Conservation (phyloP, 2,329 filamentous ascomycete genomes). For the Aspergillus unguis region DNA sequence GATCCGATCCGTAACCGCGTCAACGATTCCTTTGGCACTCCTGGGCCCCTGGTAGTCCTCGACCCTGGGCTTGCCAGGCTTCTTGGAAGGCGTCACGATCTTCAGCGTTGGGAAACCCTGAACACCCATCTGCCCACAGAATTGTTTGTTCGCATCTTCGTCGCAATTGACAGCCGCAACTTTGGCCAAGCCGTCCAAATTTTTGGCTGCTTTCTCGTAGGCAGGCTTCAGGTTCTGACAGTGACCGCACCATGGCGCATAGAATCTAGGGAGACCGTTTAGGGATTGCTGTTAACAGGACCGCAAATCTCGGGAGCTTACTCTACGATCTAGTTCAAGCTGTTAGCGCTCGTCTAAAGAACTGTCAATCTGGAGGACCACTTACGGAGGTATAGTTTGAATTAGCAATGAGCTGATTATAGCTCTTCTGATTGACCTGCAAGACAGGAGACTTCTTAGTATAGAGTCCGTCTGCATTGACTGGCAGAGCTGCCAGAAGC, state of each 20-base stretch:
- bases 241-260: conserved; percentile 96
- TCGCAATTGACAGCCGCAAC: conserved; percentile 95
- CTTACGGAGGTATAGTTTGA: conserved; percentile 90
- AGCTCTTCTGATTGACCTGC: conserved; percentile 74
- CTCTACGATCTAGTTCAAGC: conserved; percentile 49
- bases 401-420: conserved; percentile 76
- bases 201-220: conserved; percentile 90
- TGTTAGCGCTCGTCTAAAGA: conserved; percentile 16
- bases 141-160: conserved; percentile 82
- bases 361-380: not conserved
- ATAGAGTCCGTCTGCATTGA: conserved; percentile 71
- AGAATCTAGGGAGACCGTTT: conserved; percentile 66
- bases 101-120: conserved; percentile 96
- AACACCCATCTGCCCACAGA: conserved; percentile 82
- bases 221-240: conserved; percentile 94
- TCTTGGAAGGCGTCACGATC: conserved; percentile 82
- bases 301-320: conserved; percentile 33
- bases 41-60: conserved; percentile 88
- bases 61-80: conserved; percentile 71
- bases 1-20: conserved; percentile 80
- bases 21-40: conserved; percentile 80
- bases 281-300: conserved; percentile 15
- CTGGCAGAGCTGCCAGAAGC: conserved; percentile 63
- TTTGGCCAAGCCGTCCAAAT: conserved; percentile 85
- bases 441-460: conserved; percentile 81